Conservation (phyloP, 768 basidiomycete species). For the Collybia nuda region DNA sequence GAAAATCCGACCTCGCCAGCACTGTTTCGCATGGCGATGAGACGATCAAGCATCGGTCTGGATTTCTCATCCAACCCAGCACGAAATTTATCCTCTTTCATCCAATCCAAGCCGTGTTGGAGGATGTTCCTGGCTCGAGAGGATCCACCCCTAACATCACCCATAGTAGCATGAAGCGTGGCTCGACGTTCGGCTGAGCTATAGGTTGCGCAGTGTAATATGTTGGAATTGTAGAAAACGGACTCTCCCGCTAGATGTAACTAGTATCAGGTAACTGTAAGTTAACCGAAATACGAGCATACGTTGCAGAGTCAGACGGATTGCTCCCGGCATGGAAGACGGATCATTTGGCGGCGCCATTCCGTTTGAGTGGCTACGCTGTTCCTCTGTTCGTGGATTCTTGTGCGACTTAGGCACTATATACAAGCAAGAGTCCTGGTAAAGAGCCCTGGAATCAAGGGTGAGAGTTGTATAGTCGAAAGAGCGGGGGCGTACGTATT, state of each 20-base stretch:
- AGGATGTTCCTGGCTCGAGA: slow-evolving; percentile 69
- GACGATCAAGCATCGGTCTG: slow-evolving; percentile 55
- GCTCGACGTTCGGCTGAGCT: slow-evolving; percentile 46
- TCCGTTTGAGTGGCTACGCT: slow-evolving; percentile 54
- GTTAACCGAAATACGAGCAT: slow-evolving; percentile 14
- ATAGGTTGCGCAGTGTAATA: slow-evolving; percentile 74
- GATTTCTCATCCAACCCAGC: slow-evolving; percentile 44
- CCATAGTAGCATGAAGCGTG: slow-evolving; percentile 72
- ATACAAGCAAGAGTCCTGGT: slow-evolving; percentile 67
- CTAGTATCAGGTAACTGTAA: not conserved
- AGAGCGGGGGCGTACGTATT: slow-evolving; percentile 57
- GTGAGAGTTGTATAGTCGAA: not conserved
- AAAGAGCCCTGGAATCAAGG: slow-evolving; percentile 52
- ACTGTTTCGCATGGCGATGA: slow-evolving; percentile 50
- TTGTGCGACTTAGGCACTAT: slow-evolving; percentile 72
- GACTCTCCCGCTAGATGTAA: slow-evolving; percentile 62
- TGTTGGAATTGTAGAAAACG: slow-evolving; percentile 80
- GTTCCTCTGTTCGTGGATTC: slow-evolving; percentile 51
- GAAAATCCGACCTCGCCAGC: slow-evolving; percentile 54
- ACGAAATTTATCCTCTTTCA: slow-evolving; percentile 52
- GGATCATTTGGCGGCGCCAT: slow-evolving; percentile 54
- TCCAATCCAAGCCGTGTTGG: slow-evolving; percentile 74
- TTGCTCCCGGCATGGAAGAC: slow-evolving; percentile 67
- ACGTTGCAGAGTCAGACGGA: slow-evolving; percentile 57
- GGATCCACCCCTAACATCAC: slow-evolving; percentile 60